Percentiles rank a stretch among this genome's conserved stretches.
These are phyloP conservation scores for Colletotrichum salicis DNA, from an alignment of 2,329 filamentous ascomycete genomes.

Conservation along the genomic window DNA sequence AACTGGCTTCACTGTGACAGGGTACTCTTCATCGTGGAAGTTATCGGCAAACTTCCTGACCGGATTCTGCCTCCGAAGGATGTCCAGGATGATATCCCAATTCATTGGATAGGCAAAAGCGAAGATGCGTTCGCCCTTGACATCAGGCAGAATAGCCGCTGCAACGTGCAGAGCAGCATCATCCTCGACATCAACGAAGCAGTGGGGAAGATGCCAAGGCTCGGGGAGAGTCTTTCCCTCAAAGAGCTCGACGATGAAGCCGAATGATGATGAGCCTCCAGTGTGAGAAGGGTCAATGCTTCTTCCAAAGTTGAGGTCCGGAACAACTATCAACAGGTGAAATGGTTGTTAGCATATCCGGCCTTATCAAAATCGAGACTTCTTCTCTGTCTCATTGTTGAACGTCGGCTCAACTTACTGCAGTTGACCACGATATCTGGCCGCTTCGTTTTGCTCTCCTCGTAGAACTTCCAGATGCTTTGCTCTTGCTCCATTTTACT, in stretches of 20 bases:
- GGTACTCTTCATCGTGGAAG: constrained; percentile 12
- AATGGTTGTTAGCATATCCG: constrained; percentile 17
- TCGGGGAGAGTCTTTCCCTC: constrained; percentile 32
- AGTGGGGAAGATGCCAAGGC: constrained; percentile 38
- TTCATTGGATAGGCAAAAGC: constrained; percentile 60
- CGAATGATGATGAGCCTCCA: constrained; percentile 39
- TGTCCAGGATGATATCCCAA: constrained; percentile 54
- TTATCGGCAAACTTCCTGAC: constrained; percentile 36
- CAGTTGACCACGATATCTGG: constrained; percentile 27
- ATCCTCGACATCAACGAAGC: constrained; percentile 60
- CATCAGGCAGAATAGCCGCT: constrained; percentile 56
- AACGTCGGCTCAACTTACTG: constrained; percentile 18
- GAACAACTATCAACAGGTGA: constrained; percentile 40
- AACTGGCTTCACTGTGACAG: constrained; percentile 17
- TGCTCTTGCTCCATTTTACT: constrained; percentile 52
- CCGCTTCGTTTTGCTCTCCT: constrained; percentile 42
- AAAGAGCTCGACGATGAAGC: constrained; percentile 37
- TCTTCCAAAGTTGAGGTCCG: constrained; percentile 43
- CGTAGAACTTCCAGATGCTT: constrained; percentile 50
- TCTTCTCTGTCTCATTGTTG: not conserved
- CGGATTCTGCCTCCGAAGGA: constrained; percentile 39
- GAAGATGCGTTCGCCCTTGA: constrained; percentile 63
- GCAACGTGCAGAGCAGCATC: constrained; percentile 62
- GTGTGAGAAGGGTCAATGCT: constrained; percentile 36
- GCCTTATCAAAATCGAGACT: constrained; percentile 29